A percentile compares a stretch with the other conserved stretches of the same genome.
Evolutionary conservation across 2,329 filamentous ascomycete species (phyloP).

Genomic region (Taxawa tesnikishii): DNA sequence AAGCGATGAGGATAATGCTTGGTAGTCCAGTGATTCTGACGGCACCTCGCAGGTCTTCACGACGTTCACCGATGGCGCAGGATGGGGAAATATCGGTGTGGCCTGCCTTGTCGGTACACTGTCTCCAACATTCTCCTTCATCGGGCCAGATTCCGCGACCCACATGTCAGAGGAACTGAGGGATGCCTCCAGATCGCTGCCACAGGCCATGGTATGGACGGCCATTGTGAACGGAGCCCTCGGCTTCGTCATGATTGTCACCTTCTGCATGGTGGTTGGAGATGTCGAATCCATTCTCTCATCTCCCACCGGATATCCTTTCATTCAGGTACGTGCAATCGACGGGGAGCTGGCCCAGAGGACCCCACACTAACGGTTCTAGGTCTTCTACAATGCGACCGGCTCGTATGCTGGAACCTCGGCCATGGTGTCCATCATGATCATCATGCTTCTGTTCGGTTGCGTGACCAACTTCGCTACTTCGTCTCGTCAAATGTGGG

Average conservation of each 20-base stretch:
- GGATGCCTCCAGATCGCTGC: slow-evolving; percentile 13
- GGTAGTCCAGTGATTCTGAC: no score
- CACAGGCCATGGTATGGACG: slow-evolving; percentile 12
- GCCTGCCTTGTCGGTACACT: slow-evolving; percentile 9
- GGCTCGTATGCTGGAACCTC: slow-evolving; percentile 18
- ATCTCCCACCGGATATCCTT: slow-evolving; percentile 16
- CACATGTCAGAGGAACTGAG: slow-evolving; percentile 18
- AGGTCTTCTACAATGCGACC: slow-evolving; percentile 24
- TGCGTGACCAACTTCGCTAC: slow-evolving; percentile 24
- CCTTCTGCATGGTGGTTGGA: slow-evolving; percentile 22
- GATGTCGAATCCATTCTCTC: slow-evolving; percentile 16
- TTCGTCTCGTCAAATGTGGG: slow-evolving; percentile 24
- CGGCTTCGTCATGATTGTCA: slow-evolving; percentile 16
- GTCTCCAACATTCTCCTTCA: slow-evolving; percentile 4
- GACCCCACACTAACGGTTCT: no score
- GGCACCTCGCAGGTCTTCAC: neutral
- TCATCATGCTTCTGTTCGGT: slow-evolving; percentile 18
- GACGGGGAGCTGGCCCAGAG: no score
- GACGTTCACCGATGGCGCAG: slow-evolving; percentile 1
- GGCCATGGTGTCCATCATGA: slow-evolving; percentile 19
- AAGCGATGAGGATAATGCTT: no score
- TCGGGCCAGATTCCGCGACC: slow-evolving; percentile 14
- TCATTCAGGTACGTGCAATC: no score
- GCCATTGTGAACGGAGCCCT: slow-evolving; percentile 13
- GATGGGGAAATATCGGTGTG: slow-evolving; percentile 7